Evolutionary conservation across 805 yeast genomes (phyloP), one percentile per base, ranked within the genome.

Genomic region (Yamadazyma paraphyllophila): DNA sequence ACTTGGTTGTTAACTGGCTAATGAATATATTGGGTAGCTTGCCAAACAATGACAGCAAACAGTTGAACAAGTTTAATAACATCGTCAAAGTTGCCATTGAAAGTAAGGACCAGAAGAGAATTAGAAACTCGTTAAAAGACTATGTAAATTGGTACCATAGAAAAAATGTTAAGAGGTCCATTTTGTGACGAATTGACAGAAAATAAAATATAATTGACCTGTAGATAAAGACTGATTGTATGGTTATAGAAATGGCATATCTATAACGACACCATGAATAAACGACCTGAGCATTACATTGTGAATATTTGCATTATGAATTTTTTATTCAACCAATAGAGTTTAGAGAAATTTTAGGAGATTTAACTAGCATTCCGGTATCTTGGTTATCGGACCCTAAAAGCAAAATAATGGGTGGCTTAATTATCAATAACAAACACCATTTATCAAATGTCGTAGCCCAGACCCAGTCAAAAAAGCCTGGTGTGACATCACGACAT

Each of bases 141-240:
- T 92, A 91, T 60, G 80, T 88, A 33, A 80, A 76, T 44, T 87
- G 96, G 94, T 90, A 88, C 65, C 68, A 83, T 27, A 73, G 96
- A 55, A 85, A 88, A 61, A 85, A 88, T 55, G 40, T 42, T 16
- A 42, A 42, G 36, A 42, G 45, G 20, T 34, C 39, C 12, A 36
- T 42, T 12, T 16, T 39, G 27, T 39, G 20, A 39, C 3, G n/a
- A 15, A 4, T 12, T 13, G 32, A 29, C 32, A 12, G 10, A n/a
- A 5, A 32, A 32, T 32, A 32, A n/a, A 13, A 12, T 9, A 32
- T 32, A 32, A 13, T 12, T 32, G 13, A 29, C 8, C 36, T 32
- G 17, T 32, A 32, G 13, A 32, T 32, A 32, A 4, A 4, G 8
- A 32, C 13, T 20, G 24, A 20, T 20, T 20, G 24, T n/a, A 32